A percentile compares a stretch with the other conserved stretches of the same genome.
These are phyloP conservation scores for Hericium rajendrae DNA, from an alignment of 768 basidiomycete genomes.

Conservation along the genomic window DNA sequence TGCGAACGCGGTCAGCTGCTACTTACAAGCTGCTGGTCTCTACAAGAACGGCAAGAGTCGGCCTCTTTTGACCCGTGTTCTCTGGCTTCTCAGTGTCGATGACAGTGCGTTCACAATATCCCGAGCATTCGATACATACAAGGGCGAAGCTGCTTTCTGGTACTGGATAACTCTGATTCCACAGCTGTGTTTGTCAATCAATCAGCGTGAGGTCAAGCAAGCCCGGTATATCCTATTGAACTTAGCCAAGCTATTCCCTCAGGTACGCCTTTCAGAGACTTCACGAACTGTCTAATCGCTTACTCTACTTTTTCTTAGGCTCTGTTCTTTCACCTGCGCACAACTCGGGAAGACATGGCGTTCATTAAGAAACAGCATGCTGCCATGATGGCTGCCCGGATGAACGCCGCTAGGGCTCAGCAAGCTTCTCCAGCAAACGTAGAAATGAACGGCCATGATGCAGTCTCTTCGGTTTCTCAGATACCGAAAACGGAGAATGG, in stretches of 20 bases:
- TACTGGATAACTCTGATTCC: constrained; percentile 98
- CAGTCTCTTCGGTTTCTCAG: not conserved
- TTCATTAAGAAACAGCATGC: constrained; percentile 35
- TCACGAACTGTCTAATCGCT: too few species aligned
- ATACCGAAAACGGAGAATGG: not conserved
- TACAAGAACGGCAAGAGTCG: constrained; percentile 93
- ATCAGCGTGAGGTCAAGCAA: constrained; percentile 87
- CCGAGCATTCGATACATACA: constrained; percentile 86
- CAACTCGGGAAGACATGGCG: constrained; percentile 63
- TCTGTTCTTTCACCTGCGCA: constrained; percentile 90
- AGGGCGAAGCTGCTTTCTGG: constrained; percentile 95
- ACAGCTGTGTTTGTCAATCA: constrained; percentile 82
- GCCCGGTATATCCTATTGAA: constrained; percentile 83
- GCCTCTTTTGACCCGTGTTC: constrained; percentile 79
- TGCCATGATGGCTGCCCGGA: constrained; percentile 24
- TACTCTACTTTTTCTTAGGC: constrained; percentile 42
- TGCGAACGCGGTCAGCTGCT: constrained; percentile 91
- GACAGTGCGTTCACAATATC: constrained; percentile 64
- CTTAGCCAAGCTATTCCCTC: constrained; percentile 86
- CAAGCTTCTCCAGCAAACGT: not conserved
- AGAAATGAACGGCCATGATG: not conserved
- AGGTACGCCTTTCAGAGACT: constrained; percentile 38
- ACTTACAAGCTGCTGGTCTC: constrained; percentile 91
- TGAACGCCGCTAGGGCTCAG: constrained; percentile 1
- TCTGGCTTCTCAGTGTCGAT: constrained; percentile 96